These are phyloP conservation scores for Cronartium quercuum DNA, from an alignment of 1,284 basidiomycete genomes.

Conservation along the genomic window DNA sequence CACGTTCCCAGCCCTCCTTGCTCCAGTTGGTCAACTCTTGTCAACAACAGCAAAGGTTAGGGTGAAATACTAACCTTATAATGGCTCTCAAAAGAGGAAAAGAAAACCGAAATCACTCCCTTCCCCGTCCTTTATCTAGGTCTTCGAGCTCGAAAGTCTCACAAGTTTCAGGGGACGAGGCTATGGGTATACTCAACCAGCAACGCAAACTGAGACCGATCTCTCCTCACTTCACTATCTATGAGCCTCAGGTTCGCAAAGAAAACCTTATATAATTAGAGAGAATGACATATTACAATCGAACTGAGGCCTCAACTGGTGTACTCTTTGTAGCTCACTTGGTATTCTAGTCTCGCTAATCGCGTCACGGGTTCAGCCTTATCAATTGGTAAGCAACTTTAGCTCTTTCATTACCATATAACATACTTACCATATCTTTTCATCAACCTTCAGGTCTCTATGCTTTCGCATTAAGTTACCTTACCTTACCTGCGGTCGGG, in stretches of 20 bases:
- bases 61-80: neutral
- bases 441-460: constrained; percentile 80
- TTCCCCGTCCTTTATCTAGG: neutral
- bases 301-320: neutral
- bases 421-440: neutral
- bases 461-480: constrained; percentile 78
- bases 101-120: neutral
- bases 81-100: too few species aligned
- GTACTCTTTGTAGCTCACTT: constrained; percentile 56
- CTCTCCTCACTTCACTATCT: constrained; percentile 90
- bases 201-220: constrained; percentile 78
- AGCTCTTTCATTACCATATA: neutral
- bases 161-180: constrained; percentile 56
- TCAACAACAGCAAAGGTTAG: neutral
- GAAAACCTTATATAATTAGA: constrained; percentile 41
- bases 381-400: constrained; percentile 60
- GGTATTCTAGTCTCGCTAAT: constrained; percentile 76
- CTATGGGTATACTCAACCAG: constrained; percentile 66
- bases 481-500: constrained; percentile 65
- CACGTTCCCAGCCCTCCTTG: neutral
- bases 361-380: constrained; percentile 75
- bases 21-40: neutral
- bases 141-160: constrained; percentile 19
- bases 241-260: constrained; percentile 71
- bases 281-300: neutral